phyloP scores from a whole-genome alignment of 176 grass and related monocot genomes.

The Luzula sylvatica region DNA sequence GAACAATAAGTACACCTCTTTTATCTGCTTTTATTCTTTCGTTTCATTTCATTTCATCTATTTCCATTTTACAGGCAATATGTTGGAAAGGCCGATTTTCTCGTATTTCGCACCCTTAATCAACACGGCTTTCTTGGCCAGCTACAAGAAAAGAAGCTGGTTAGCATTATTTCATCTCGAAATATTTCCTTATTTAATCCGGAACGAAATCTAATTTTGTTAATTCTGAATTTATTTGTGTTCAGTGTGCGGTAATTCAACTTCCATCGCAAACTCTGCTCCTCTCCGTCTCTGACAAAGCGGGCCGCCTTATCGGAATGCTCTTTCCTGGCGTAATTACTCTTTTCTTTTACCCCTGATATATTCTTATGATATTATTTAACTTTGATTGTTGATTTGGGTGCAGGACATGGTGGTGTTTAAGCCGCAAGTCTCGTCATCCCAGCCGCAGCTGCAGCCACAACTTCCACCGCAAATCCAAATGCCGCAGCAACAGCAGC shows the following conservation, averaged over 20 bases:
- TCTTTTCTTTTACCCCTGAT: neutral
- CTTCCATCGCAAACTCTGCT: conserved; percentile 91
- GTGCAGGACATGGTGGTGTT: conserved; percentile 96
- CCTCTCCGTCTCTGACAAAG: conserved; percentile 91
- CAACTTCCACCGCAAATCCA: conserved; percentile 30
- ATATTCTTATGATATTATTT: neutral
- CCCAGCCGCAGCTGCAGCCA: conserved; percentile 40
- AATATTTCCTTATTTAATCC: neutral
- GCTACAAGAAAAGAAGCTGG: conserved; percentile 97
- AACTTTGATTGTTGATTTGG: neutral
- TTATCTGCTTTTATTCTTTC: conserved; percentile 3
- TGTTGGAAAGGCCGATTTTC: conserved; percentile 84
- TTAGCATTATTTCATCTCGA: conserved; percentile 9
- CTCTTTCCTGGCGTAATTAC: conserved; percentile 81
- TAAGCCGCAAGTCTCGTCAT: conserved; percentile 84
- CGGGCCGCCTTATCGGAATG: conserved; percentile 82
- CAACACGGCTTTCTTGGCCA: conserved; percentile 94
- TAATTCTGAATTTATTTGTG: no score
- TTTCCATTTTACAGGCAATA: conserved; percentile 58
- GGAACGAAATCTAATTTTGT: no score
- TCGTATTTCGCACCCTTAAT: conserved; percentile 89
- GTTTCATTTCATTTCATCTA: neutral
- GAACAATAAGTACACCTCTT: conserved; percentile 68
- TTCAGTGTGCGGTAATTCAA: conserved; percentile 96
- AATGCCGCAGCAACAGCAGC: conserved; percentile 32